Base-by-base conservation (phyloP, 441 rosid species). In the Brassica hybrid region DNA sequence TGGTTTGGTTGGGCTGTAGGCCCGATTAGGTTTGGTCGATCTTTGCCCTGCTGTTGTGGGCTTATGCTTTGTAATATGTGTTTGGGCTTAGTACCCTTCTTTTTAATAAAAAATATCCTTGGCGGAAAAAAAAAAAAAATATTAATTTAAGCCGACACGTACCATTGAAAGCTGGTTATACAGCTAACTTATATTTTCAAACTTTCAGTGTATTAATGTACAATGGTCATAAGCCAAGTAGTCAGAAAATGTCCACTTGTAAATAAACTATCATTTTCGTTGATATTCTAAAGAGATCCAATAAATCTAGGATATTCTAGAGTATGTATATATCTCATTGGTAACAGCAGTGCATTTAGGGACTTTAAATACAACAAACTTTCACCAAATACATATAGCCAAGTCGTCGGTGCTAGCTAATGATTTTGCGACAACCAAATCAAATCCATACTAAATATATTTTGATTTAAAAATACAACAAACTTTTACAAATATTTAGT, bases 281-380 rank as follows among this genome's bases (percentile, higher is more conserved):
- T 12, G 27, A 38, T 65, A 38, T 65, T 17, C 8, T 65, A 65
- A 18, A 65, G 69, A 65, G 27, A 11, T 64, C 14, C 14, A 18
- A 41, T 34, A 9, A 34, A 14, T 62, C 0, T 14, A 62, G 30
- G 13, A 62, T 32, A 62, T 14, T 7, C 3, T 64, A 2, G 14
- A 65, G 18, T 36, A 17, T 5, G 68, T 10, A 36, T 36, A 64
- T 36, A 59, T 59, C 6, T 65, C 54, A 65, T 41, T 65, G 56
- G 32, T 65, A 38, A 38, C 11, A 65, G 17, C 56, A 41, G 11
- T 34, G 69, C 56, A 11, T 41, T 63, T 63, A 16, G 23, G 21
- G 19, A 38, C 68, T 17, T 2, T 36, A 13, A 43, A 11, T 18
- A 38, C 54, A 41, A 41, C 69, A 0, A 41, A 41, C n/a, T 63